Percentiles rank a stretch among this genome's conserved stretches.
Conservation (phyloP, 352 stramenopile species). For the Globisporangium nagaii region DNA sequence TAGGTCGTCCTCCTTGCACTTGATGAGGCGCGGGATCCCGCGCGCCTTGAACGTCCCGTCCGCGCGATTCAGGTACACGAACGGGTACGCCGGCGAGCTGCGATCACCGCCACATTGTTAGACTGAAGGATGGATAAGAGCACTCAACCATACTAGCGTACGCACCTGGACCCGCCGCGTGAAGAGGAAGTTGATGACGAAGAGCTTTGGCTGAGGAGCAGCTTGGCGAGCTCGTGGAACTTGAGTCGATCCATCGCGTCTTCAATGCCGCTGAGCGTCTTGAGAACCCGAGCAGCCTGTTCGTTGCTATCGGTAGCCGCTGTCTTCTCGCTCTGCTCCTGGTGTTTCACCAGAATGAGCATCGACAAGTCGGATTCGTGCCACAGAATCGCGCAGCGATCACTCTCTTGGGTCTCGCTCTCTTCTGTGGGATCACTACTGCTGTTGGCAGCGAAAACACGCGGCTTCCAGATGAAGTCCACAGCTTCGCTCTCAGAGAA, state of each 20-base stretch:
- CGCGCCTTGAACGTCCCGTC: slow-evolving; percentile 47
- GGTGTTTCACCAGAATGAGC: slow-evolving; percentile 29
- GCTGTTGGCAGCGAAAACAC: slow-evolving; percentile 18
- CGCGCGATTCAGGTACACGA: slow-evolving; percentile 55
- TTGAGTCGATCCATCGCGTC: slow-evolving; percentile 12
- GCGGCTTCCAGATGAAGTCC: slow-evolving; percentile 38
- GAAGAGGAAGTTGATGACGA: background rate
- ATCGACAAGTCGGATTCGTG: slow-evolving; percentile 52
- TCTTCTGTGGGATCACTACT: background rate
- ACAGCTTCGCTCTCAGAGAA: slow-evolving; percentile 17
- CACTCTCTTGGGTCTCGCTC: background rate
- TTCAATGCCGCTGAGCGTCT: slow-evolving; percentile 2
- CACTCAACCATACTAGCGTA: too few relatives aligned
- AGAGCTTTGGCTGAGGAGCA: slow-evolving; percentile 21
- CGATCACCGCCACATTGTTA: background rate
- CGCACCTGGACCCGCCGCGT: background rate
- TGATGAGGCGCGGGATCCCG: slow-evolving; percentile 47
- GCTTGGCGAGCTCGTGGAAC: slow-evolving; percentile 29
- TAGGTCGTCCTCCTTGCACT: slow-evolving; percentile 39
- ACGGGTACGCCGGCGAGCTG: slow-evolving; percentile 18
- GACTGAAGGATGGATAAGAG: too few relatives aligned
- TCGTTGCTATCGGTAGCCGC: background rate
- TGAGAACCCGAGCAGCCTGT: background rate
- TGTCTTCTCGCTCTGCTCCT: slow-evolving; percentile 12
- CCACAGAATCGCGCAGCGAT: slow-evolving; percentile 25